Evolutionary conservation across 371 early-diverging fungal genomes (phyloP), one percentile per base, ranked within the genome.

Genomic region (Coemansia sp.): DNA sequence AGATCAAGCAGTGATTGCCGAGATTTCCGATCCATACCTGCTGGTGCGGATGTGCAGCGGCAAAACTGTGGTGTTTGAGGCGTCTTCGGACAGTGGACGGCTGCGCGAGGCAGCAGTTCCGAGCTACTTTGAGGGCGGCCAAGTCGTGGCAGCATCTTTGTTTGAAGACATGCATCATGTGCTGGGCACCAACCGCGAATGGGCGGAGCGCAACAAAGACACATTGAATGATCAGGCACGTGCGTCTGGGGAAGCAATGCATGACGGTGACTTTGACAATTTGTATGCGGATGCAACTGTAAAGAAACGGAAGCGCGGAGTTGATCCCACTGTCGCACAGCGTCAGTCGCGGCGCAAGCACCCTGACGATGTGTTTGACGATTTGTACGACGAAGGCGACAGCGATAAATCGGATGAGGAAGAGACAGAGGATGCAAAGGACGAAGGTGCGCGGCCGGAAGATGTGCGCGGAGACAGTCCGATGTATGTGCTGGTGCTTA

Each of bases 21-120:
- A 86, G 67, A 87, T 97, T 37, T 78, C 80, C 2, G 94, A 94
- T 71, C 93, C 93, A 0, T 93, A 90, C 66, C 82, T 95, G 16
- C 61, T 94, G n/a, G 67, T 95, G 7, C 81, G 85, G 47, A 77
- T 87, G 64, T 87, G 85, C 56, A 84, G 83, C 57, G 89, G 88
- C 11, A 83, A 85, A 5, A 78, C 89, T 13, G 61, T 83, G n/a
- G 69, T 90, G 14, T 80, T 89, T 13, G 80, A 84, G 66, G 86
- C 85, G 0, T 85, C 91, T 64, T 71, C 82, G 5, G 75, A 74
- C 4, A 52, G 62, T 11, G 64, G 68, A 11, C 52, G 56, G 50
- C 64, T 84, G 13, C 40, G 69, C 37, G 59, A 61, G 24, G 26
- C 52, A 18, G 42, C 34, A 2, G 45, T 68, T 7, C 68, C 66